phyloP scores from a whole-genome alignment of 2,329 filamentous ascomycete species.

The Monascus ruber region DNA sequence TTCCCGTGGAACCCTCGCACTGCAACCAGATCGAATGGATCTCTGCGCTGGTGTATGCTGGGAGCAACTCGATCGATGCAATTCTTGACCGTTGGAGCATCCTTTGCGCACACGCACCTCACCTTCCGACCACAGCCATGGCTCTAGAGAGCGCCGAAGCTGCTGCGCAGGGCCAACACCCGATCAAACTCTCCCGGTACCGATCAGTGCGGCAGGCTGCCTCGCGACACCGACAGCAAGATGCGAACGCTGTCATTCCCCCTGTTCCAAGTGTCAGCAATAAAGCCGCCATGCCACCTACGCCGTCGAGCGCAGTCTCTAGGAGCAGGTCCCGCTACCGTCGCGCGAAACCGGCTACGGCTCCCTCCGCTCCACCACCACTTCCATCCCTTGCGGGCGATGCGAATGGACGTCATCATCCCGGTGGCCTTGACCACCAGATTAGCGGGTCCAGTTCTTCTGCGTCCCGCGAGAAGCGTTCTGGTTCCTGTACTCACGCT shows the following conservation, averaged over 20 bases:
- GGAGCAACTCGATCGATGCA: too few relatives aligned
- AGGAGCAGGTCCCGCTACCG: slow-evolving; percentile 26
- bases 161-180: slow-evolving; percentile 1
- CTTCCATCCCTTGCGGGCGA: slow-evolving; percentile 6
- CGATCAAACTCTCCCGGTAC: slow-evolving; percentile 46
- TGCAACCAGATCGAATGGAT: too few relatives aligned
- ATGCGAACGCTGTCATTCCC: slow-evolving; percentile 2
- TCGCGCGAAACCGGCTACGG: slow-evolving; percentile 13
- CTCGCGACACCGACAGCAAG: slow-evolving; percentile 21
- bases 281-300: slow-evolving; percentile 1
- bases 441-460: background rate
- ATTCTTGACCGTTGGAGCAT: too few relatives aligned
- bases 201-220: slow-evolving; percentile 42
- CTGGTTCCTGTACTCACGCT: too few relatives aligned
- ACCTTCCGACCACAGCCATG: too few relatives aligned
- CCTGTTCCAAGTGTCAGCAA: slow-evolving; percentile 7
- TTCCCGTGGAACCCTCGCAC: too few relatives aligned
- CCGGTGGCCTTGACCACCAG: background rate
- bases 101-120: too few relatives aligned
- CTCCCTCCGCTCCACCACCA: slow-evolving; percentile 2
- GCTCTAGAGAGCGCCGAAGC: too few relatives aligned
- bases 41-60: too few relatives aligned
- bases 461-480: too few relatives aligned
- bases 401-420: slow-evolving; percentile 1
- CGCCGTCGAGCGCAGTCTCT: slow-evolving; percentile 9